Evolutionary conservation across 2,329 filamentous ascomycete genomes (phyloP).

Genomic region (Cercospora zeae-maydis): DNA sequence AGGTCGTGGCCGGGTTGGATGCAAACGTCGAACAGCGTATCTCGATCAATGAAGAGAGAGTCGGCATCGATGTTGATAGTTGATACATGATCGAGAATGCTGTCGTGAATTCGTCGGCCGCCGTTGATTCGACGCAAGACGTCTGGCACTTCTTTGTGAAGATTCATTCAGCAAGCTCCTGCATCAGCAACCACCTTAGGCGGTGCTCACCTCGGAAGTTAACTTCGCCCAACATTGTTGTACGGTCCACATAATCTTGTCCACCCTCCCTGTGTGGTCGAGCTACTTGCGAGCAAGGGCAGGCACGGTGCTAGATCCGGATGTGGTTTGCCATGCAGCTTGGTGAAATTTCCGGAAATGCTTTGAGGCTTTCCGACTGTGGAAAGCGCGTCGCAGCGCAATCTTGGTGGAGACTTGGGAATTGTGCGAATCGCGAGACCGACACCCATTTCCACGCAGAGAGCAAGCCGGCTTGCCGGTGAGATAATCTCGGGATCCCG

Average conservation of each 20-base stretch:
- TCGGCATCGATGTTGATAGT: background rate
- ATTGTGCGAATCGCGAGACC: background rate
- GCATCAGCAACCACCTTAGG: background rate
- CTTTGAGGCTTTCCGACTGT: background rate
- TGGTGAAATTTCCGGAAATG: background rate
- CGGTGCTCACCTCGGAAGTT: background rate
- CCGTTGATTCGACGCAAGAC: background rate
- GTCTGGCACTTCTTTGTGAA: background rate
- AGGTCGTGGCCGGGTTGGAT: background rate
- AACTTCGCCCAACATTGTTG: background rate
- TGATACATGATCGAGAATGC: background rate
- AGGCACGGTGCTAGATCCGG: background rate
- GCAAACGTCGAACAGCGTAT: background rate
- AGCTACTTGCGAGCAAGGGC: background rate
- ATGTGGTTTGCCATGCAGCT: background rate
- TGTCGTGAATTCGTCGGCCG: background rate
- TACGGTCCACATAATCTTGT: background rate
- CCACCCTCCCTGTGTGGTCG: background rate
- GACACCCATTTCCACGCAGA: background rate
- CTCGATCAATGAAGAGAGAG: background rate
- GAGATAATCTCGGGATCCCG: background rate
- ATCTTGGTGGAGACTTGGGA: background rate
- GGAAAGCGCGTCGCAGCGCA: background rate
- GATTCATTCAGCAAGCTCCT: background rate
- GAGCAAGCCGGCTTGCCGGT: background rate